Evolutionary conservation across 148 eudicot species (phyloP), one percentile per base, ranked within the genome.

Genomic region (Cornus controversa): DNA sequence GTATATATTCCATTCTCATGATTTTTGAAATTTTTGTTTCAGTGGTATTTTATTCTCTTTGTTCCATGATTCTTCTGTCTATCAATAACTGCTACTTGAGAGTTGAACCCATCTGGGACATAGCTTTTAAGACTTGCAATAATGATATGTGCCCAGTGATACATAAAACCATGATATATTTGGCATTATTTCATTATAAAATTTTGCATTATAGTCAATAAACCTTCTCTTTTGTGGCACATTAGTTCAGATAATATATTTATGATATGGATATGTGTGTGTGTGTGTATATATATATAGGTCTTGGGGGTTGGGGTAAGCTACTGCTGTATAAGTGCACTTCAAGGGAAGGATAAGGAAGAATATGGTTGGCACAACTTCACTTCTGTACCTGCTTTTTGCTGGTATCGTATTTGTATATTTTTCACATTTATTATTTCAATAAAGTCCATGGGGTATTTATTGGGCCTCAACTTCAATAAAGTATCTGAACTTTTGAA

Each of bases 1-100:
- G 99, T 95, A 89, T 42, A 77, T 28, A 10, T 81, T 74, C 34
- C 37, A 60, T 70, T 53, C 77, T 76, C 60, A 73, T 66, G 58
- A 11, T 67, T 28, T 36, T 16, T 34, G 10, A 1, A 6, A 16
- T 54, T 53, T 72, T 37, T 9, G 42, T 62, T 74, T 53, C 40
- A 60, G 36, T 40, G 15, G 1, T 27, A 45, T 54, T 72, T 69
- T 16, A 6, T 42, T 25, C 20, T 54, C 28, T n/a, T 66, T 73
- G 42, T n/a, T n/a, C n/a, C n/a, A n/a, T n/a, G n/a, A n/a, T n/a
- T n/a, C n/a, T n/a, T n/a, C n/a, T n/a, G n/a, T n/a, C n/a, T n/a
- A n/a, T n/a, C n/a, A n/a, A n/a, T n/a, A n/a, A n/a, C n/a, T 14
- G 62, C 62, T 54, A 54, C 62, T 54, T 14, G 62, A 54, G 62